Evolutionary conservation across 257 asterid genomes (phyloP).

Genomic region (Primulina huaijiensis): DNA sequence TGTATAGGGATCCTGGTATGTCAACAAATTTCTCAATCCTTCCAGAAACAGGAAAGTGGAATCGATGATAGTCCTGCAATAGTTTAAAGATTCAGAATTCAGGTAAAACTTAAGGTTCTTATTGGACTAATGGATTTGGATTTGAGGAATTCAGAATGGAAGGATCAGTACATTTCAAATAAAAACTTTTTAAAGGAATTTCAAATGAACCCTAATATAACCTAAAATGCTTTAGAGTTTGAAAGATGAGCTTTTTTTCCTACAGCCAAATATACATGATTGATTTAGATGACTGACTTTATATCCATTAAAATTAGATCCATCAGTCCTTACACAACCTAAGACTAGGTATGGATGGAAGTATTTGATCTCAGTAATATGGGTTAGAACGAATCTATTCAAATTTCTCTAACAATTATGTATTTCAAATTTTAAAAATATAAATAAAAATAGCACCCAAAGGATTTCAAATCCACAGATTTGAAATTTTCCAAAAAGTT

Average conservation of each 20-base stretch:
- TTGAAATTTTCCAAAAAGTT: background rate
- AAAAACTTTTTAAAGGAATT: background rate
- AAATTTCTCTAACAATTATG: too few species aligned
- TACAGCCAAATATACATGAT: too few species aligned
- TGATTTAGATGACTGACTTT: too few species aligned
- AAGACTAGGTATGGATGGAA: too few species aligned
- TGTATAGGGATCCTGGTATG: slow-evolving; percentile 92
- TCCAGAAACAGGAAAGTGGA: slow-evolving; percentile 95
- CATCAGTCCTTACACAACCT: too few species aligned
- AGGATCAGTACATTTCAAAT: background rate
- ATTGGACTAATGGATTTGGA: background rate
- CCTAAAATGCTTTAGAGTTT: too few species aligned
- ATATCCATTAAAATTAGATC: too few species aligned
- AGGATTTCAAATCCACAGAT: background rate
- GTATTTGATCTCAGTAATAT: too few species aligned
- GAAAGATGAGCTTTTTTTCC: too few species aligned
- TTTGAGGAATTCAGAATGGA: background rate
- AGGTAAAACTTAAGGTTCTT: background rate
- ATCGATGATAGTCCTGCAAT: slow-evolving; percentile 94
- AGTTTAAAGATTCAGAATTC: slow-evolving; percentile 16
- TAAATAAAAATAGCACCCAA: background rate
- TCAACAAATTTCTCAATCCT: slow-evolving; percentile 71
- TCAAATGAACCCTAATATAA: too few species aligned
- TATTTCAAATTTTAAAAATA: too few species aligned
- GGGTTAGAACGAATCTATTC: too few species aligned